Percentiles rank a stretch among this genome's conserved stretches.
Conservation (phyloP, 129 eudicot species). For the Flaveria ramosissima region DNA sequence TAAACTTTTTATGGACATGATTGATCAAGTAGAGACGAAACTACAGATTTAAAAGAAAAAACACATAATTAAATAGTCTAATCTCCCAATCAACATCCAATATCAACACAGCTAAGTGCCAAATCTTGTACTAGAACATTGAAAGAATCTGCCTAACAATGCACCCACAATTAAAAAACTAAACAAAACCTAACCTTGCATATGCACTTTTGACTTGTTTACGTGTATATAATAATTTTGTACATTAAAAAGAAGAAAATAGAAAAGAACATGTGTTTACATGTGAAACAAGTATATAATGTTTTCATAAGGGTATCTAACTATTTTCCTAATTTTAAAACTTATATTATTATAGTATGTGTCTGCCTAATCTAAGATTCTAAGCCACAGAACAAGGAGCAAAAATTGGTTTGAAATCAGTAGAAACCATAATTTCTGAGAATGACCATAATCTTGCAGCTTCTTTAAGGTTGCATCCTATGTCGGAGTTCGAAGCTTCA, state of each 20-base stretch:
- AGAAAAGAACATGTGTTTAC: constrained; percentile 29
- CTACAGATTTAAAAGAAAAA: neutral
- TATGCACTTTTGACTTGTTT: constrained; percentile 42
- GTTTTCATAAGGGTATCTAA: constrained; percentile 26
- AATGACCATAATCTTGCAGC: constrained; percentile 74
- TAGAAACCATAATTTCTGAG: constrained; percentile 68
- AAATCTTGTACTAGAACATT: constrained; percentile 24
- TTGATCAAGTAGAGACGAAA: constrained; percentile 29
- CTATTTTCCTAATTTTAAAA: constrained; percentile 25
- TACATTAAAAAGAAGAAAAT: neutral
- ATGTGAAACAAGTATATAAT: constrained; percentile 28
- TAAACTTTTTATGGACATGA: constrained; percentile 12
- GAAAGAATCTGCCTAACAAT: constrained; percentile 32
- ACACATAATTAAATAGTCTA: neutral
- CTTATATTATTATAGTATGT: constrained; percentile 8
- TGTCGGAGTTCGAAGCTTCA: constrained; percentile 62
- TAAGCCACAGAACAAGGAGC: constrained; percentile 32
- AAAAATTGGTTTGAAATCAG: constrained; percentile 34
- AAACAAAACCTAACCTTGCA: constrained; percentile 25
- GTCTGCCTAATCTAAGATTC: constrained; percentile 1
- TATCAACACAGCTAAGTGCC: constrained; percentile 29
- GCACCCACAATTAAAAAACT: constrained; percentile 20
- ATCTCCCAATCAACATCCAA: constrained; percentile 21
- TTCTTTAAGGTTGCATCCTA: constrained; percentile 61
- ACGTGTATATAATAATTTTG: constrained; percentile 4